Evolutionary conservation across 257 asterid species (phyloP).

Genomic region (Solanum pinnatisectum): DNA sequence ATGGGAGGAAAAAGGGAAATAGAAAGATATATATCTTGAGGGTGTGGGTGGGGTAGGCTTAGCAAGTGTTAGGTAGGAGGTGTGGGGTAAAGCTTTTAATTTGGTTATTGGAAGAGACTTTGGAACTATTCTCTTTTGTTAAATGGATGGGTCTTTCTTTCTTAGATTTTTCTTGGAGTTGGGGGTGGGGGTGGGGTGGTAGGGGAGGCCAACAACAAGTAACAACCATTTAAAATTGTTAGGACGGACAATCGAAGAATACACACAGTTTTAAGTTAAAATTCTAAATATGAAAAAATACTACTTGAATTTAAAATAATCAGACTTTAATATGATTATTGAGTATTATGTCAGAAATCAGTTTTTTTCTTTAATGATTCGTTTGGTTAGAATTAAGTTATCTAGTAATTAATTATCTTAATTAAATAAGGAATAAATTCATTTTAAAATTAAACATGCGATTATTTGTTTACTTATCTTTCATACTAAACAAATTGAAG

Average conservation of each 20-base stretch:
- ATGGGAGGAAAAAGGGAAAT: background rate
- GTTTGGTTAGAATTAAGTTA: background rate
- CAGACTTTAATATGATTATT: accelerated
- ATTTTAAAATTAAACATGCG: no score
- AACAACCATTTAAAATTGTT: background rate
- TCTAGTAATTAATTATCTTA: background rate
- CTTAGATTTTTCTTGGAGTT: background rate
- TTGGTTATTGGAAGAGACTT: background rate
- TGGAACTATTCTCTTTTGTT: constrained; percentile 14
- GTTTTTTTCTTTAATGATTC: no score
- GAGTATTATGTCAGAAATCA: accelerated
- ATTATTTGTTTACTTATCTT: background rate
- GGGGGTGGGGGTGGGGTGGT: background rate
- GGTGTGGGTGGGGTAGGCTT: background rate
- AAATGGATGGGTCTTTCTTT: constrained; percentile 5
- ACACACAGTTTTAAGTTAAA: no score
- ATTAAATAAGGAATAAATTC: background rate
- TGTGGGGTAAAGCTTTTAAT: background rate
- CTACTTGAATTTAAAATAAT: no score
- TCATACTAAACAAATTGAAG: background rate
- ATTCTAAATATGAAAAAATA: no score
- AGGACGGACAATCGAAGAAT: background rate
- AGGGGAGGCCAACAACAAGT: background rate
- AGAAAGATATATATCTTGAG: background rate
- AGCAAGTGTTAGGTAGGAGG: background rate